Evolutionary conservation across 495 filamentous ascomycete species (phyloP).

Genomic region (Durotheca rogersii): DNA sequence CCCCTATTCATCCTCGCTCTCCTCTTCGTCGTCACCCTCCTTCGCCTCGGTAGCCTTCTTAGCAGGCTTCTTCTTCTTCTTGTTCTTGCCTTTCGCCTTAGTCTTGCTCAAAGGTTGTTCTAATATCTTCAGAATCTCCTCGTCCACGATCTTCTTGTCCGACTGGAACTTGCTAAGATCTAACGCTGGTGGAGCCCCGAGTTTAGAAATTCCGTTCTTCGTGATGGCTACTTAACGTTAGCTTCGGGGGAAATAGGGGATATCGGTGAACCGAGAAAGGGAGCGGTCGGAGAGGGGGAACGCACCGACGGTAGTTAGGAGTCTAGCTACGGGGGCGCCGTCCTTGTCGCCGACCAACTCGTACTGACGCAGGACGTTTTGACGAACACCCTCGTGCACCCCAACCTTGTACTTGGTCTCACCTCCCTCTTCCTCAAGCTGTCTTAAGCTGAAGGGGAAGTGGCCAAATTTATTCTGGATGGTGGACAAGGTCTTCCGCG

Average conservation of each 20-base stretch:
- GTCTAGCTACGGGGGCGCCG: slow-evolving; percentile 72
- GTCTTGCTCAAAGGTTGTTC: slow-evolving; percentile 78
- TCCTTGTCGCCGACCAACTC: slow-evolving; percentile 95
- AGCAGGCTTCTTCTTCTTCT: slow-evolving; percentile 77
- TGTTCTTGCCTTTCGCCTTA: slow-evolving; percentile 81
- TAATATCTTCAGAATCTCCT: slow-evolving; percentile 90
- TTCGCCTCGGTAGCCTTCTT: slow-evolving; percentile 60
- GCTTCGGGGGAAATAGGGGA: slow-evolving; percentile 5
- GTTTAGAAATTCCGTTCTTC: slow-evolving; percentile 89
- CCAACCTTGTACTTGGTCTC: slow-evolving; percentile 82
- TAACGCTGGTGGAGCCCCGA: slow-evolving; percentile 69
- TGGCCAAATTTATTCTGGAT: slow-evolving; percentile 93
- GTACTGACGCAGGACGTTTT: slow-evolving; percentile 88
- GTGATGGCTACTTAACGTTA: slow-evolving; percentile 72
- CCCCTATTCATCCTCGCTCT: slow-evolving; percentile 44
- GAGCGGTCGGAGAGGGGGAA: slow-evolving; percentile 10
- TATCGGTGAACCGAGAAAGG: slow-evolving; percentile 1
- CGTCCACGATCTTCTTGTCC: slow-evolving; percentile 96
- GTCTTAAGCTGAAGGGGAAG: slow-evolving; percentile 96
- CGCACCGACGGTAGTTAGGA: slow-evolving; percentile 91
- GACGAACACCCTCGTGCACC: slow-evolving; percentile 90
- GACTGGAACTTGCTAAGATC: slow-evolving; percentile 81
- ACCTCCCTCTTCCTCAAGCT: slow-evolving; percentile 88
- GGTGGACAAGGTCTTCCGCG: slow-evolving; percentile 85
- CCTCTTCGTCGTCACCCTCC: slow-evolving; percentile 37